phyloP scores from a whole-genome alignment of 139 green algal species.

The Spirogloea muscicola region DNA sequence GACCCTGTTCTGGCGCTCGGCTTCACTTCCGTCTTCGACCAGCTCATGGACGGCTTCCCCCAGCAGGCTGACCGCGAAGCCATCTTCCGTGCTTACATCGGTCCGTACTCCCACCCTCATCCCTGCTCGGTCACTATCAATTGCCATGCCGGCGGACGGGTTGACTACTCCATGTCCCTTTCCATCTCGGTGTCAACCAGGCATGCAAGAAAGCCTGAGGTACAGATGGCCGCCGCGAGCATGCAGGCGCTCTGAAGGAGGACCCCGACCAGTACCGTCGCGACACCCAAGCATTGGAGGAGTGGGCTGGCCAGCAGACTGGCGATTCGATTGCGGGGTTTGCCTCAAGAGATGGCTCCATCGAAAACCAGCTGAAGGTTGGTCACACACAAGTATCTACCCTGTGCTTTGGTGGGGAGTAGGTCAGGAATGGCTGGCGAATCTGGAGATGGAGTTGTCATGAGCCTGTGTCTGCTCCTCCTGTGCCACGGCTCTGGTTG shows the following conservation, averaged over 20 bases:
- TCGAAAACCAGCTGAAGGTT: constrained; percentile 28
- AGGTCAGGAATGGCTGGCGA: too few species aligned
- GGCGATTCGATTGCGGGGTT: constrained; percentile 5
- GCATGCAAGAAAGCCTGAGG: too few species aligned
- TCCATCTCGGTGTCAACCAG: too few species aligned
- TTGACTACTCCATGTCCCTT: too few species aligned
- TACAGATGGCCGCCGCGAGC: too few species aligned
- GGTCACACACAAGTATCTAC: not conserved
- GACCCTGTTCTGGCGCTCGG: constrained; percentile 51
- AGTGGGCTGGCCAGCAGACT: constrained; percentile 36
- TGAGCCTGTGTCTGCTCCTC: too few species aligned
- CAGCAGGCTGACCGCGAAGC: constrained; percentile 25
- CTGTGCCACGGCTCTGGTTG: too few species aligned
- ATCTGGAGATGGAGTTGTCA: too few species aligned
- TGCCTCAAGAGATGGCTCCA: constrained; percentile 11
- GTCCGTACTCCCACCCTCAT: constrained; percentile 16
- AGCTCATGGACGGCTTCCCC: constrained; percentile 55
- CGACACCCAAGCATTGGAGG: constrained; percentile 40
- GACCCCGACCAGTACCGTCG: constrained; percentile 31
- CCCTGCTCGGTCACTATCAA: too few species aligned
- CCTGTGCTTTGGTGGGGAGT: too few species aligned
- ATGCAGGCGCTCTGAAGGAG: constrained; percentile 36
- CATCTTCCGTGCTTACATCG: constrained; percentile 54
- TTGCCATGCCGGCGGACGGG: too few species aligned
- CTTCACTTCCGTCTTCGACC: constrained; percentile 56